Evolutionary conservation across 495 filamentous ascomycete species (phyloP).

Genomic region (Neurospora sublineolata): DNA sequence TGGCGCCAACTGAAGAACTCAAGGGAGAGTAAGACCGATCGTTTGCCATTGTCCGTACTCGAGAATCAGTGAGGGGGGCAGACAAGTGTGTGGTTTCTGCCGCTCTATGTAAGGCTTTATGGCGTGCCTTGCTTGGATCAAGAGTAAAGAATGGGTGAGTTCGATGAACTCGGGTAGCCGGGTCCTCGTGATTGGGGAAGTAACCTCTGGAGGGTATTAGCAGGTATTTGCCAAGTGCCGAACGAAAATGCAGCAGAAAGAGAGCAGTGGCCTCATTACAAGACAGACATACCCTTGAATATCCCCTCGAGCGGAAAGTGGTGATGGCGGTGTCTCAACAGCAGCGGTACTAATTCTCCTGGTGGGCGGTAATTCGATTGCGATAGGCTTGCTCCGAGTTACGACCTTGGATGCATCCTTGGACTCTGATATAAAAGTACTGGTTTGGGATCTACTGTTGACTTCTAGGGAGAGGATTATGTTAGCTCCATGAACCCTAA

Average conservation of each 20-base stretch:
- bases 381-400: slow-evolving; percentile 30
- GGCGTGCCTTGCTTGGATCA: slow-evolving; percentile 25
- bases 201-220: slow-evolving; percentile 28
- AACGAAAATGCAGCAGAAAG: background rate
- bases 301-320: slow-evolving; percentile 40
- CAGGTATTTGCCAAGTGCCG: background rate
- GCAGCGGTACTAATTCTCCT: slow-evolving; percentile 21
- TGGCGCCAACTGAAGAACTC: background rate
- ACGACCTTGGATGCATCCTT: background rate
- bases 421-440: background rate
- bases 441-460: background rate
- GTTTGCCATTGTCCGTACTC: background rate
- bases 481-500: background rate
- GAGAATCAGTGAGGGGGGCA: slow-evolving; percentile 9
- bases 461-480: background rate
- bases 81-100: slow-evolving; percentile 12
- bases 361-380: slow-evolving; percentile 29
- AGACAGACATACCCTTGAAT: slow-evolving; percentile 31
- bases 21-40: slow-evolving; percentile 4
- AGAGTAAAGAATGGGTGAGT: slow-evolving; percentile 29
- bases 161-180: slow-evolving; percentile 22
- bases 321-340: slow-evolving; percentile 28
- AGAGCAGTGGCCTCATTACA: background rate
- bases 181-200: slow-evolving; percentile 41
- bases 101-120: slow-evolving; percentile 20